A percentile compares a stretch with the other conserved stretches of the same genome.
These are phyloP conservation scores for Pezicula carpinea DNA, from an alignment of 2,329 filamentous ascomycete genomes.

Conservation along the genomic window DNA sequence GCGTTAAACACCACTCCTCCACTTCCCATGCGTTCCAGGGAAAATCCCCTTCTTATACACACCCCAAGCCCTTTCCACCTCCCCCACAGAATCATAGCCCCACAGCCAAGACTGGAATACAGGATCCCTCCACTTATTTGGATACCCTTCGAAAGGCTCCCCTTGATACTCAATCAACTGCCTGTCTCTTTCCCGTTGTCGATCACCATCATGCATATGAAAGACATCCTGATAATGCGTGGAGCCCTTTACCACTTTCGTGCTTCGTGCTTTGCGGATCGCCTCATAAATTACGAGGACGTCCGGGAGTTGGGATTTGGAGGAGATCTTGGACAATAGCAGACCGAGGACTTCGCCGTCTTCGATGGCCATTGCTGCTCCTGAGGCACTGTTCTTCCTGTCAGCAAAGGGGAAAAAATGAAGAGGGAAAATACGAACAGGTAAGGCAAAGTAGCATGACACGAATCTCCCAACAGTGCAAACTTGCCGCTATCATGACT, in stretches of 20 bases:
- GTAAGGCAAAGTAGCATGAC: conserved; percentile 4
- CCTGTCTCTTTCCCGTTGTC: conserved; percentile 1
- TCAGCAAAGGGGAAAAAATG: too few relatives aligned
- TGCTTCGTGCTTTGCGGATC: conserved; percentile 1
- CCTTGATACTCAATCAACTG: conserved; percentile 24
- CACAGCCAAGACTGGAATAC: conserved; percentile 20
- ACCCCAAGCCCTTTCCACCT: conserved; percentile 22
- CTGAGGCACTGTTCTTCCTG: too few relatives aligned
- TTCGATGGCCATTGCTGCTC: too few relatives aligned
- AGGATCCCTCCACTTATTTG: conserved; percentile 22
- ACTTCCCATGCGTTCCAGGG: neutral
- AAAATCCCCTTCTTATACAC: conserved; percentile 7
- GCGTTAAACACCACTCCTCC: neutral
- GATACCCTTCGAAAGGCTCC: conserved; percentile 13
- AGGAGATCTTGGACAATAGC: neutral
- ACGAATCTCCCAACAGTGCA: conserved; percentile 6
- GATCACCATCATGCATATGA: conserved; percentile 4
- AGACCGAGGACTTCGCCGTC: neutral
- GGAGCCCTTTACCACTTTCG: conserved; percentile 1
- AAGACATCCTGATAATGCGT: conserved; percentile 3
- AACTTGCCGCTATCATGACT: conserved; percentile 3
- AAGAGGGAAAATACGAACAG: neutral
- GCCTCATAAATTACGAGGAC: conserved; percentile 3
- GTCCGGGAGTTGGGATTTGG: conserved; percentile 1
- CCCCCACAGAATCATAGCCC: conserved; percentile 20